Percentiles rank a stretch among this genome's conserved stretches.
Evolutionary conservation across 352 stramenopile species (phyloP).

Genomic region (Saprolegnia parasitica): DNA sequence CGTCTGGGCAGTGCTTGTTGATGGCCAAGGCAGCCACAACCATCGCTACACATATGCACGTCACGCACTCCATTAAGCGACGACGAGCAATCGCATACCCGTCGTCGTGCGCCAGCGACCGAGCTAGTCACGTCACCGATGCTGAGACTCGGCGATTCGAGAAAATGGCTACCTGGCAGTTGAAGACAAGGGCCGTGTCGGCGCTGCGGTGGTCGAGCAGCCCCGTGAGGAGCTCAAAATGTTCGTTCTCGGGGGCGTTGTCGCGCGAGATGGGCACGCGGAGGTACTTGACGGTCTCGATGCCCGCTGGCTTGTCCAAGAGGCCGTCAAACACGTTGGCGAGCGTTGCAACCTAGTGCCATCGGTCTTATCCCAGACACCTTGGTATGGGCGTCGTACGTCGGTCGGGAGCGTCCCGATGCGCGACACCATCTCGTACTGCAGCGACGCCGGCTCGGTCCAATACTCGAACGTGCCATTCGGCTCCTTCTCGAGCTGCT

Average conservation of each 20-base stretch:
- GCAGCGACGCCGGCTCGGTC: constrained; percentile 48
- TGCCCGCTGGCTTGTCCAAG: constrained; percentile 4
- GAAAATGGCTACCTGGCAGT: constrained; percentile 8
- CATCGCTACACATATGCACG: neutral
- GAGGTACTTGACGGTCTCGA: constrained; percentile 13
- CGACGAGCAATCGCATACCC: neutral
- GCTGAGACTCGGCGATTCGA: neutral
- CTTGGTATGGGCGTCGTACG: neutral
- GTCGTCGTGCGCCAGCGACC: constrained; percentile 18
- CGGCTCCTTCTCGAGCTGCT: constrained; percentile 45
- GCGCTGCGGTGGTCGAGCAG: constrained; percentile 2
- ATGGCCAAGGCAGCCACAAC: neutral
- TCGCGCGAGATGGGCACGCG: constrained; percentile 18
- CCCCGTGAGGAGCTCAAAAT: constrained; percentile 8
- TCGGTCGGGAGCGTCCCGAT: neutral
- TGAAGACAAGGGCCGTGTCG: constrained; percentile 16
- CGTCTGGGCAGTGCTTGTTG: neutral
- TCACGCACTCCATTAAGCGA: neutral
- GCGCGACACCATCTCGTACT: constrained; percentile 32
- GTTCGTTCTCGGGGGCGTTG: constrained; percentile 14
- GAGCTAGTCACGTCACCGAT: constrained; percentile 4
- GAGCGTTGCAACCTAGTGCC: neutral
- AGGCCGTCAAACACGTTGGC: constrained; percentile 1
- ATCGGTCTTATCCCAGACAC: neutral
- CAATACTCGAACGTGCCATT: constrained; percentile 66